Conservation (phyloP, 179 eudicot species). For the Heliamphora pulchella region DNA sequence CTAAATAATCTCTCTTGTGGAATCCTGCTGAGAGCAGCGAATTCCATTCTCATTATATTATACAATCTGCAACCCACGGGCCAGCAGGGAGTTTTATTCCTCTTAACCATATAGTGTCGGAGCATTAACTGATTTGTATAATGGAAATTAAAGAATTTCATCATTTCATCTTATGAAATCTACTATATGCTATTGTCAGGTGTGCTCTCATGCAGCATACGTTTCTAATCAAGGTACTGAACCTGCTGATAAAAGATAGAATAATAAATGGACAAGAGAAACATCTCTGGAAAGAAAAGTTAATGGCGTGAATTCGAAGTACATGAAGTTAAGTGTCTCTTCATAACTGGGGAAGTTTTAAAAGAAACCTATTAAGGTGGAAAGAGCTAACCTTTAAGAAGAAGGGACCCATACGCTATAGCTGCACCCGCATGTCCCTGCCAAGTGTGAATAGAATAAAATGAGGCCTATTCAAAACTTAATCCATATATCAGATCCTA, state of each 20-base stretch:
- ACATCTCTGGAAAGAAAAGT: too few relatives aligned
- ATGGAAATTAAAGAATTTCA: too few relatives aligned
- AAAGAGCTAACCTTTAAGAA: conserved; percentile 53
- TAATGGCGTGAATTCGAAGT: too few relatives aligned
- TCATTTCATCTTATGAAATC: too few relatives aligned
- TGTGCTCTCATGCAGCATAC: too few relatives aligned
- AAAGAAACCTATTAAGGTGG: not conserved
- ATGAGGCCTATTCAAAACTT: not conserved
- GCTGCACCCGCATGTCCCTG: conserved; percentile 97
- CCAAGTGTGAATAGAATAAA: conserved; percentile 15
- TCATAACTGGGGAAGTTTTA: not conserved
- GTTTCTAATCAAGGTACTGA: too few relatives aligned
- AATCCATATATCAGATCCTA: not conserved
- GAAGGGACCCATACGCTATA: conserved; percentile 79
- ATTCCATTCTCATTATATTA: not conserved
- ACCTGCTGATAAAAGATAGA: too few relatives aligned
- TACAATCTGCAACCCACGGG: not conserved
- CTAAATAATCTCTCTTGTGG: not conserved
- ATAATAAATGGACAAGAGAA: too few relatives aligned
- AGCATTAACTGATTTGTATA: not conserved
- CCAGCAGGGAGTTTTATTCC: not conserved
- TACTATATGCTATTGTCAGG: too few relatives aligned
- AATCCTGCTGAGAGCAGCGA: not conserved
- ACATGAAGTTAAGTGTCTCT: not conserved
- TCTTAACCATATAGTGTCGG: not conserved